Percentiles rank a stretch among this genome's conserved stretches.
phyloP scores from a whole-genome alignment of 352 stramenopile species.

The Pythium aristosporum region DNA sequence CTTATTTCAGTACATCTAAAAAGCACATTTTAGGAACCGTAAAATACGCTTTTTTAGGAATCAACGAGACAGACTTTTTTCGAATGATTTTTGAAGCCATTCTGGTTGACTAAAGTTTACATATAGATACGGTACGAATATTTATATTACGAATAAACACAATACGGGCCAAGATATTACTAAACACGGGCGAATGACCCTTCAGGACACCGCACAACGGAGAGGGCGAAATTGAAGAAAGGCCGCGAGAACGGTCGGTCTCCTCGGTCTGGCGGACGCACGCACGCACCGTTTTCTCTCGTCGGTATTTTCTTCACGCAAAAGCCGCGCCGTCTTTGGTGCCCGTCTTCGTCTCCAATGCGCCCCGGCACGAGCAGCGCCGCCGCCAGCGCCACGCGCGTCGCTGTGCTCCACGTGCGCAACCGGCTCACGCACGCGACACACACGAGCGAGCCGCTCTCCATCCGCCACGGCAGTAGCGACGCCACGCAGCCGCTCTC shows the following conservation, averaged over 20 bases:
- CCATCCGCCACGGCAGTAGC: neutral
- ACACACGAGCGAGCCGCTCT: conserved; percentile 6
- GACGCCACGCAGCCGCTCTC: neutral
- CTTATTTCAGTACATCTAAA: conserved; percentile 10
- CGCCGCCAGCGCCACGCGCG: neutral
- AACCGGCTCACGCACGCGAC: conserved; percentile 17
- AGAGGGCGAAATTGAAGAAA: conserved; percentile 21
- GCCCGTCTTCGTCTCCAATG: neutral
- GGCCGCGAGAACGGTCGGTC: conserved; percentile 1
- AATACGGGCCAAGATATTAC: too few relatives aligned
- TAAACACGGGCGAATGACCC: neutral
- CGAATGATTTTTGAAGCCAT: conserved; percentile 11
- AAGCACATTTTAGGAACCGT: neutral
- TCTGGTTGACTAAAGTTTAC: neutral
- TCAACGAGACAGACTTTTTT: neutral
- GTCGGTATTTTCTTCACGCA: neutral
- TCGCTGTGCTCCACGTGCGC: conserved; percentile 23
- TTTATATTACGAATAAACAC: neutral
- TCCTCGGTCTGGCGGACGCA: neutral
- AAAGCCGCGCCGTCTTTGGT: too few relatives aligned
- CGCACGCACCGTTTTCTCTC: neutral
- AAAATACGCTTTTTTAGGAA: conserved; percentile 15
- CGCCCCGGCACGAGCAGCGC: conserved; percentile 10
- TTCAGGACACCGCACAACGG: neutral
- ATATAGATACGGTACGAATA: neutral